These are phyloP conservation scores for Euphorbia peplus DNA, from an alignment of 345 rosid genomes.

Conservation along the genomic window DNA sequence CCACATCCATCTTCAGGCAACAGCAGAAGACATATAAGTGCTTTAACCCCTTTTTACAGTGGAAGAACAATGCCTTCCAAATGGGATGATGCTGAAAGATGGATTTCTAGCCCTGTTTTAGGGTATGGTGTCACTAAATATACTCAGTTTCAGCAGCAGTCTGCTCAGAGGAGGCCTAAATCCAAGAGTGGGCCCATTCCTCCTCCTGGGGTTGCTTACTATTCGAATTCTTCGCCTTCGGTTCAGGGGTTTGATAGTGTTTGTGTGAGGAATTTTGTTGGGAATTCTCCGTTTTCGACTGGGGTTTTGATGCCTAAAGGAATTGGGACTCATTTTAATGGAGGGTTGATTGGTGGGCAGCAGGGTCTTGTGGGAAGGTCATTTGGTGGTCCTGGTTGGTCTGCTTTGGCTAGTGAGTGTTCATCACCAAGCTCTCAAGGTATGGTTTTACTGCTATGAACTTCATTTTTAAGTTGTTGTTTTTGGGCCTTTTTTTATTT, in stretches of 20 bases:
- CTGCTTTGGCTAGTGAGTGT: conserved; percentile 54
- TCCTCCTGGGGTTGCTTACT: conserved; percentile 52
- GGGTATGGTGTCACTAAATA: conserved; percentile 38
- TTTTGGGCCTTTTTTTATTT: too few species aligned
- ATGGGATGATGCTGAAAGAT: conserved; percentile 97
- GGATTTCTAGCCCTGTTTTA: conserved; percentile 85
- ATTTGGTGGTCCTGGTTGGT: conserved; percentile 41
- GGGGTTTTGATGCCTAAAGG: conserved; percentile 68
- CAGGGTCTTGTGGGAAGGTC: conserved; percentile 29
- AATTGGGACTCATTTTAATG: conserved; percentile 40
- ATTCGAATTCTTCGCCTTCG: conserved; percentile 46
- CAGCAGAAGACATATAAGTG: conserved; percentile 44
- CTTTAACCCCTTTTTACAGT: conserved; percentile 72
- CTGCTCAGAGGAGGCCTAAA: conserved; percentile 57
- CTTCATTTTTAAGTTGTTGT: background rate
- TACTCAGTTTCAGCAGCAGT: conserved; percentile 34
- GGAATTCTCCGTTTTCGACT: conserved; percentile 65
- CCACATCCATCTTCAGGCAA: conserved; percentile 52
- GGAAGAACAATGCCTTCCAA: conserved; percentile 84
- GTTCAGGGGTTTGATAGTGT: conserved; percentile 43
- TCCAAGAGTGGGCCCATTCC: conserved; percentile 85
- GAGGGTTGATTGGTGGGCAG: conserved; percentile 27
- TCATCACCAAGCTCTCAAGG: conserved; percentile 56
- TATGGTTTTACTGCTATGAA: conserved; percentile 7
- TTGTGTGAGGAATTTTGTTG: conserved; percentile 40